A percentile compares a stretch with the other conserved stretches of the same genome.
phyloP scores from a whole-genome alignment of 1,139 yeast genomes.

The Kluyveromyces sp. region DNA sequence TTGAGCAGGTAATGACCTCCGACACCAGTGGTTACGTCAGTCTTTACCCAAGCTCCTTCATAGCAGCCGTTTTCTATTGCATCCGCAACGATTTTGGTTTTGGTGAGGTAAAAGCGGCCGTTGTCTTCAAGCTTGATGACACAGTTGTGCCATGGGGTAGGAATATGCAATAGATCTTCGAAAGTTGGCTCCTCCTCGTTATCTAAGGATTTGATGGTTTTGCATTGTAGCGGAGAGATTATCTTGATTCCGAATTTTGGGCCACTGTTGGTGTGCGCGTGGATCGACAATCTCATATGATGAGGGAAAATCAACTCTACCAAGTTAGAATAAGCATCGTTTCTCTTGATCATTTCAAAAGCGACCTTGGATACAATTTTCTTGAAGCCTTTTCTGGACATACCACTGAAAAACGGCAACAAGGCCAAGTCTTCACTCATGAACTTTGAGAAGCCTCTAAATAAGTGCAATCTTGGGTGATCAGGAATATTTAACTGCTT shows the following conservation, averaged over 20 bases:
- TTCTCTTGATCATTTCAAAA: slow-evolving; percentile 57
- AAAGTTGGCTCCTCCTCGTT: slow-evolving; percentile 36
- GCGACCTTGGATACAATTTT: slow-evolving; percentile 48
- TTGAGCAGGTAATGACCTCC: slow-evolving; percentile 31
- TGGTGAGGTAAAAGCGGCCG: slow-evolving; percentile 29
- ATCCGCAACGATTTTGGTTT: slow-evolving; percentile 31
- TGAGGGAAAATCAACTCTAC: slow-evolving; percentile 55
- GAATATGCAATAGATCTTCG: slow-evolving; percentile 50
- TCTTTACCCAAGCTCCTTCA: slow-evolving; percentile 31
- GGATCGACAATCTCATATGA: slow-evolving; percentile 53
- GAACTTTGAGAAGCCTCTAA: slow-evolving; percentile 52
- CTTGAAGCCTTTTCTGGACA: slow-evolving; percentile 45
- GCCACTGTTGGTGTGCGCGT: slow-evolving; percentile 51
- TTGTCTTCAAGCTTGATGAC: slow-evolving; percentile 39
- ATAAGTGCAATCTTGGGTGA: slow-evolving; percentile 47
- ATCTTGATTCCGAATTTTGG: slow-evolving; percentile 53
- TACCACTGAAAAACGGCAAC: slow-evolving; percentile 35
- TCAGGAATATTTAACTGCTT: slow-evolving; percentile 32
- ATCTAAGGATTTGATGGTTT: slow-evolving; percentile 34
- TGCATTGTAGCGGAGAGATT: slow-evolving; percentile 41
- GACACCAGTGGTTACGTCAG: slow-evolving; percentile 25
- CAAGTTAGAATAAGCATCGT: slow-evolving; percentile 58
- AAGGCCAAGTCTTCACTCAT: slow-evolving; percentile 51
- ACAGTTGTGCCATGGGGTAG: slow-evolving; percentile 63
- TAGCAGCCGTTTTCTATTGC: slow-evolving; percentile 32